phyloP scores from a whole-genome alignment of 192 early-diverging fungal species.

The Chytriomyces sp. region DNA sequence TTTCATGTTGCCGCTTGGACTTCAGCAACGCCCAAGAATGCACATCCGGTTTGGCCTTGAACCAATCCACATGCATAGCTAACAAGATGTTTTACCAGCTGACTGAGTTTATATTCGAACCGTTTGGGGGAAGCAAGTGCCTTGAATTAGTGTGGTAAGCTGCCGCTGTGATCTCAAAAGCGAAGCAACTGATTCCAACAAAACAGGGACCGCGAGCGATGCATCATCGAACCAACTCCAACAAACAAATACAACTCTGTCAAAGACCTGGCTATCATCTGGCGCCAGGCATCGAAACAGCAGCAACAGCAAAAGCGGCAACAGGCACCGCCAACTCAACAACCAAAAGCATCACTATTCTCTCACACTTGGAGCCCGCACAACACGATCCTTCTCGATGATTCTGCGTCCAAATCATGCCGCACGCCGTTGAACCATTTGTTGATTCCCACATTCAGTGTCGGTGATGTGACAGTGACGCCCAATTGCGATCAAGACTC shows the following conservation, averaged over 20 bases:
- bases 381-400: slow-evolving; percentile 56
- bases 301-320: slow-evolving; percentile 17
- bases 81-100: slow-evolving; percentile 4
- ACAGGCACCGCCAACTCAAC: slow-evolving; percentile 1
- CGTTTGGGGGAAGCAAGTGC: slow-evolving; percentile 21
- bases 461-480: slow-evolving; percentile 29
- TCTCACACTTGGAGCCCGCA: slow-evolving; percentile 29
- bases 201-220: slow-evolving; percentile 37
- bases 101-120: slow-evolving; percentile 40
- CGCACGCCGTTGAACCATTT: slow-evolving; percentile 43
- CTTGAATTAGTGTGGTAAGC: slow-evolving; percentile 40
- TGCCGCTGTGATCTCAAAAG: neutral
- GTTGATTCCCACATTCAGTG: slow-evolving; percentile 47
- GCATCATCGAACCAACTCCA: slow-evolving; percentile 29
- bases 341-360: neutral
- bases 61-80: neutral
- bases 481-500: slow-evolving; percentile 36
- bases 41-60: slow-evolving; percentile 9
- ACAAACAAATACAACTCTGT: slow-evolving; percentile 11
- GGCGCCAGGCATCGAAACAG: slow-evolving; percentile 33
- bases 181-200: neutral
- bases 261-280: slow-evolving; percentile 49
- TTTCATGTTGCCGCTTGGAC: slow-evolving; percentile 54
- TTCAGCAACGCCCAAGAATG: slow-evolving; percentile 47
- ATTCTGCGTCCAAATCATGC: slow-evolving; percentile 42